phyloP scores from a whole-genome alignment of 768 basidiomycete species.

The Tylopilus intermedius region DNA sequence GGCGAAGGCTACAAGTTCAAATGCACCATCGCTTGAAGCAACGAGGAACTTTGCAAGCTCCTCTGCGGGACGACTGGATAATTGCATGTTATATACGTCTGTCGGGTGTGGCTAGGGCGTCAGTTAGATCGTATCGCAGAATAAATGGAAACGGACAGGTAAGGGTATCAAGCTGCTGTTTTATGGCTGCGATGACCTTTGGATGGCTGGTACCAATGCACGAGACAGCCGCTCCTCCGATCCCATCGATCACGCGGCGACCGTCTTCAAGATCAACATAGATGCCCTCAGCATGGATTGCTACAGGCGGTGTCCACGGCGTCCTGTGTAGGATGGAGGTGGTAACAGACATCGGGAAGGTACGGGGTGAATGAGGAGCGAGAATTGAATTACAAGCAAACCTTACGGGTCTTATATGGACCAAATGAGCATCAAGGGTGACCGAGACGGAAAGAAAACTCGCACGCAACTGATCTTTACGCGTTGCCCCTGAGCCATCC shows the following conservation, averaged over 20 bases:
- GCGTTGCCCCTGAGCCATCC: not conserved
- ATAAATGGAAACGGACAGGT: constrained; percentile 49
- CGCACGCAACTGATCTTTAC: not conserved
- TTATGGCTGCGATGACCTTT: constrained; percentile 65
- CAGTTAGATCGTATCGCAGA: not conserved
- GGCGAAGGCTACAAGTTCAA: constrained; percentile 64
- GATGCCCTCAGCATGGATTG: constrained; percentile 58
- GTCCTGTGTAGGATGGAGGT: constrained; percentile 60
- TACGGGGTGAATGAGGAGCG: not conserved
- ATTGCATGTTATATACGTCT: constrained; percentile 88
- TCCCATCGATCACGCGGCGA: constrained; percentile 63
- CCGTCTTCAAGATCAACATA: constrained; percentile 73
- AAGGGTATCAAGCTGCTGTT: constrained; percentile 74
- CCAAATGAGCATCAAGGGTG: not conserved
- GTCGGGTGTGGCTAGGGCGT: not conserved
- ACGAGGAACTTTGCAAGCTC: constrained; percentile 65
- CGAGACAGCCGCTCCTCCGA: constrained; percentile 82
- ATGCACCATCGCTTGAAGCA: constrained; percentile 66
- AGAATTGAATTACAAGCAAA: not conserved
- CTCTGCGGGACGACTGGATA: constrained; percentile 78
- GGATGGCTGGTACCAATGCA: constrained; percentile 75
- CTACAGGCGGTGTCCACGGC: constrained; percentile 70
- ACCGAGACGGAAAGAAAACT: not conserved
- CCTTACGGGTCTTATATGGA: not conserved
- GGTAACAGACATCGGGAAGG: constrained; percentile 13